Evolutionary conservation across 176 grass and related monocot species (phyloP), one percentile per base, ranked within the genome.

Genomic region (Otatea glauca): DNA sequence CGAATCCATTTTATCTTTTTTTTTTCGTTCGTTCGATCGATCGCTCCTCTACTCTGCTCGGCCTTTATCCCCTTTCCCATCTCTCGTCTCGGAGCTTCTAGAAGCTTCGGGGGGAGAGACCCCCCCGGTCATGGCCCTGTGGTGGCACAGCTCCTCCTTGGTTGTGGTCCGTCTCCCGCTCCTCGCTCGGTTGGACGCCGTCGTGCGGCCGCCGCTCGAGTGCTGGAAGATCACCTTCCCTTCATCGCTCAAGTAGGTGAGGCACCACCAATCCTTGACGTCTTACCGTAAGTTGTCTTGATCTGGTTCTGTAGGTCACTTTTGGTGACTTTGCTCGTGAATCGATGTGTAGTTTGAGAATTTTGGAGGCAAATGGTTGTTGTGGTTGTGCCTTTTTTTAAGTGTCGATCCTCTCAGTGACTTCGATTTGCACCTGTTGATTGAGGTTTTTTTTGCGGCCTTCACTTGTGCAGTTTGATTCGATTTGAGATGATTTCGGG

Each of bases 241-340:
- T 6, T 94, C 93, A 20, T 99, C 93, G 65, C 91, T 99, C 64
- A 99, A 96, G 69, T 87, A 94, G 97, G 97, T 99, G 60, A 79
- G 72, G 7, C 27, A 4, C 10, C 15, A 18, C 64, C 51, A 9
- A 39, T 3, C 21, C 16, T 17, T 76, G 4, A 1, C 43, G 21
- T 32, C 49, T 29, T 35, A 2, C 72, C 4, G 27, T 43, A 7
- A 29, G 69, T 17, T 54, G 18, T 70, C 14, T 54, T 32, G 77
- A 78, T 74, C 79, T 69, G 71, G 38, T 17, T 47, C 16, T 41
- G 29, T 39, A 13, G 44, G 29, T 25, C 4, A 8, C 17, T 45
- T 65, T 65, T 23, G 6, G 45, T 42, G 11, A 80, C 20, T 16
- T 41, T 9, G 37, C 8, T 67, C 13, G 5, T 20, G 20, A 10